These are phyloP conservation scores for Arabidopsis arenosa DNA, from an alignment of 345 rosid genomes.

Conservation along the genomic window DNA sequence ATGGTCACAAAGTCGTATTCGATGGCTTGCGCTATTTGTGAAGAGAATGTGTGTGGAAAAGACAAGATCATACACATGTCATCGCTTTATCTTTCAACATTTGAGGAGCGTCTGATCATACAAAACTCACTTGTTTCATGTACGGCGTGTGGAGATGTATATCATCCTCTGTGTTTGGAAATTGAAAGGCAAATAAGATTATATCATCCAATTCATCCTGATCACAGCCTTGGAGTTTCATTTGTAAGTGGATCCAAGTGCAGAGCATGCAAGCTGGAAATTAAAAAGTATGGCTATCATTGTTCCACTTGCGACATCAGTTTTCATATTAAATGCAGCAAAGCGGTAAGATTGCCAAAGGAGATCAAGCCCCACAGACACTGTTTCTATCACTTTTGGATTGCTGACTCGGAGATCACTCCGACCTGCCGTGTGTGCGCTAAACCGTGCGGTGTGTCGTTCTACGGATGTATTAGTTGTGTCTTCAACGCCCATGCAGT, in stretches of 20 bases:
- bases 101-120: background rate
- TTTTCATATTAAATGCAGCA: slow-evolving; percentile 10
- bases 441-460: slow-evolving; percentile 8
- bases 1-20: background rate
- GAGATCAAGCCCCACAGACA: background rate
- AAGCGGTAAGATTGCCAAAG: background rate
- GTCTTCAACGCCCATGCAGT: background rate
- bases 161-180: background rate
- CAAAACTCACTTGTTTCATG: background rate
- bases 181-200: background rate
- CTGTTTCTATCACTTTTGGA: background rate
- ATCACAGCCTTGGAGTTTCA: background rate
- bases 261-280: background rate
- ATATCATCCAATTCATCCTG: background rate
- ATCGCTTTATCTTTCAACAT: background rate
- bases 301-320: background rate
- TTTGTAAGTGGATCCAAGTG: slow-evolving; percentile 14
- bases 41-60: background rate
- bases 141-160: background rate
- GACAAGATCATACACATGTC: background rate
- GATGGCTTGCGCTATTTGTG: background rate
- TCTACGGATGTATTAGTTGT: slow-evolving; percentile 5
- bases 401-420: background rate
- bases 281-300: background rate
- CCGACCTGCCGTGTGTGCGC: background rate